Evolutionary conservation across 2,329 filamentous ascomycete genomes (phyloP).

Genomic region (Beauveria pseudobassiana): DNA sequence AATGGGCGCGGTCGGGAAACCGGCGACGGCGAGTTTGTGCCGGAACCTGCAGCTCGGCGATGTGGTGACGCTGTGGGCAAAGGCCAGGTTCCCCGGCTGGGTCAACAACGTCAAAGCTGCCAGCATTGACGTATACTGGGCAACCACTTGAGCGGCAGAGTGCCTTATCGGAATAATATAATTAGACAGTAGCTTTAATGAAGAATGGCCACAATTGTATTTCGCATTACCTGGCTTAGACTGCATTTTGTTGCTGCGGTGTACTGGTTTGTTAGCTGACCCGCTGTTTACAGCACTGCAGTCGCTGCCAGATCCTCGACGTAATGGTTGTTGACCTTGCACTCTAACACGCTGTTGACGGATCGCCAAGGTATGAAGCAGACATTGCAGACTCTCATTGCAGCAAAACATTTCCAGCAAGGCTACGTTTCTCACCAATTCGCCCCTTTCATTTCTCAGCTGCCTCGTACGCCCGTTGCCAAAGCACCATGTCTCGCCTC

Average conservation of each 20-base stretch:
- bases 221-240: not conserved
- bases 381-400: not conserved
- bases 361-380: not conserved
- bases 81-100: constrained; percentile 50
- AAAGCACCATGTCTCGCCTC: constrained; percentile 1
- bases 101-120: constrained; percentile 41
- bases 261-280: not conserved
- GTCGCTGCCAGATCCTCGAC: not conserved
- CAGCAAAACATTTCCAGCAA: not conserved
- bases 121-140: constrained; percentile 52
- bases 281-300: not conserved
- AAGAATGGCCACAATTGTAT: not conserved
- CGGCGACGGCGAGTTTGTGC: constrained; percentile 48
- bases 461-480: not conserved
- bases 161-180: not conserved
- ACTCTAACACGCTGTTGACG: not conserved
- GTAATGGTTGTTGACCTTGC: not conserved
- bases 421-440: not conserved
- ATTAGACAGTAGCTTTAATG: not conserved
- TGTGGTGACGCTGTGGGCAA: constrained; percentile 54
- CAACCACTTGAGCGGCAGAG: constrained; percentile 23
- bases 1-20: constrained; percentile 44
- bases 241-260: not conserved
- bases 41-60: constrained; percentile 50
- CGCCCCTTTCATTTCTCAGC: not conserved